Percentiles rank a stretch among this genome's conserved stretches.
Conservation (phyloP, 805 yeast species). For the Metschnikowia henanensis region DNA sequence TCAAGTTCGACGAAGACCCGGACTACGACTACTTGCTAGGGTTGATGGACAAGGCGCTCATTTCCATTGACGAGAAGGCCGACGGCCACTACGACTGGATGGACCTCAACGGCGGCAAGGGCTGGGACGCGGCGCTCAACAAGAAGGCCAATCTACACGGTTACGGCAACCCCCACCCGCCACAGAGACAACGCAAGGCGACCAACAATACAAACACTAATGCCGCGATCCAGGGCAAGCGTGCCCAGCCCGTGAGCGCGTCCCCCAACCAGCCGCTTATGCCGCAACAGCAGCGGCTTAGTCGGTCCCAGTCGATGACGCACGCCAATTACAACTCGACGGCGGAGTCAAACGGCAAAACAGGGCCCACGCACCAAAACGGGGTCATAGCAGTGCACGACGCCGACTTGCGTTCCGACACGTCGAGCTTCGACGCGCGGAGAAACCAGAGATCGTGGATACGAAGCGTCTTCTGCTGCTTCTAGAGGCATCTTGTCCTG, state of each 20-base stretch:
- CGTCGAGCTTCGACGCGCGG: conserved; percentile 29
- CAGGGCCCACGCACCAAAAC: conserved; percentile 22
- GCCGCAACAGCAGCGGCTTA: conserved; percentile 15
- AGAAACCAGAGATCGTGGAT: conserved; percentile 19
- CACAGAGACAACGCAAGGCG: conserved; percentile 27
- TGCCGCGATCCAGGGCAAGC: conserved; percentile 8
- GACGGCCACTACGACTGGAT: conserved; percentile 98
- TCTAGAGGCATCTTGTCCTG: neutral
- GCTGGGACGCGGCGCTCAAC: conserved; percentile 90
- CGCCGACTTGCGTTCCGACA: conserved; percentile 40
- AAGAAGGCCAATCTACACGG: conserved; percentile 95
- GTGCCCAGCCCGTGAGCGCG: conserved; percentile 9
- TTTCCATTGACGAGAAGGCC: conserved; percentile 63
- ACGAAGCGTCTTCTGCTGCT: conserved; percentile 18
- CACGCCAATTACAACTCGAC: conserved; percentile 19
- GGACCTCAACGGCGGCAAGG: conserved; percentile 92
- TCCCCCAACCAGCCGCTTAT: conserved; percentile 15
- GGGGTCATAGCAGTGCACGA: conserved; percentile 36
- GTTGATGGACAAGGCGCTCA: conserved; percentile 75
- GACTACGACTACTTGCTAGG: conserved; percentile 86
- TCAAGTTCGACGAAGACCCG: conserved; percentile 92
- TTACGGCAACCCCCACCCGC: conserved; percentile 92
- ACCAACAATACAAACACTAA: conserved; percentile 16
- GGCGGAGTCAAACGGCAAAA: conserved; percentile 8
- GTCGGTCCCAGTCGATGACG: conserved; percentile 18